Evolutionary conservation across 2,329 filamentous ascomycete genomes (phyloP), one percentile per base, ranked within the genome.

Genomic region (Clarireedia homoeocarpa): DNA sequence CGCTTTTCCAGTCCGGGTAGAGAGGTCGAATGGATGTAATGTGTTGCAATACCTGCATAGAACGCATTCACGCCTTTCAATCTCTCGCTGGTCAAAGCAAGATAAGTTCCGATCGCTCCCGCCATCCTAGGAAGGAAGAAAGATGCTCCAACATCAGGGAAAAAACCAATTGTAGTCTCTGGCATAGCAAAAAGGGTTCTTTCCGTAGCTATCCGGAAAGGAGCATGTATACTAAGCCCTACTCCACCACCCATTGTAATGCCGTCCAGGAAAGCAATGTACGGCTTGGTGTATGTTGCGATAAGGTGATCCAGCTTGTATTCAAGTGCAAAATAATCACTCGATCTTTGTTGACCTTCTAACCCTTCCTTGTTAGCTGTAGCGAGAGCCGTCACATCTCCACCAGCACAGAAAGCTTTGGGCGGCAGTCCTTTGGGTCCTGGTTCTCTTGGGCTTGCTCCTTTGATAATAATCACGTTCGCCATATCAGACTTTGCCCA

Each of bases 211-310:
- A 99, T 95, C 59, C 94, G 82, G 79, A 99, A 92, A 3, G 94
- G 95, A 2, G 94, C 92, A 73, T 99, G 95, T 52, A 96, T 82
- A 71, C 89, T 95, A 56, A 99, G 81, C 6, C 94, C 94, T 53
- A 97, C 94, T 63, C 94, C 94, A 55, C 94, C 94, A 55, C 94
- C 94, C 94, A 99, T 99, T 52, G 95, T 99, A 71, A 96, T 88
- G 58, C 94, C 94, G 69, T 99, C 94, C 86, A 99, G 95, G 69
- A 97, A 88, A 34, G 94, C 88, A 52, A 99, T 83, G 69, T 94
- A 95, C 0, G 94, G 94, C 76, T 96, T 99, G 59, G 77, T 71
- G 75, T 96, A 96, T 39, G 91, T 96, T 23, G 94, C 89, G 69
- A 99, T 96, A 65, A 92, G 78, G 73, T 99, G 94, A 71, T 99